Evolutionary conservation across 345 rosid species (phyloP).

Genomic region (Citrus reticulata): DNA sequence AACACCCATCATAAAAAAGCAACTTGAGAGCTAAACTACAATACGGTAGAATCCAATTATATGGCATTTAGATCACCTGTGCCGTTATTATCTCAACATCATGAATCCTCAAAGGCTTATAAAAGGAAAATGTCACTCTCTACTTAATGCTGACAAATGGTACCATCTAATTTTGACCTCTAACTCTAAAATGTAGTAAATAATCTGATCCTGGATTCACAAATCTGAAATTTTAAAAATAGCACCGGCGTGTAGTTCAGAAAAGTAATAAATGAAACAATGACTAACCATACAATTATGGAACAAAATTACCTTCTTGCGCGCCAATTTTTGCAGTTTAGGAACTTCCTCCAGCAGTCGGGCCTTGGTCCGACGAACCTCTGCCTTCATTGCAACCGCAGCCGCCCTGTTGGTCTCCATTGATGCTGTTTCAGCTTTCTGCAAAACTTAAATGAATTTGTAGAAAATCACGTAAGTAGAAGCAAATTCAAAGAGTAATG

Average conservation of each 20-base stretch:
- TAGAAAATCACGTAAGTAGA: neutral
- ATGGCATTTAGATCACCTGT: neutral
- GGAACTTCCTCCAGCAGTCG: constrained; percentile 64
- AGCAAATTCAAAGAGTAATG: neutral
- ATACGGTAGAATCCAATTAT: neutral
- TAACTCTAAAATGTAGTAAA: neutral
- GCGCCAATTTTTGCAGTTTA: constrained; percentile 60
- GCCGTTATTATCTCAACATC: neutral
- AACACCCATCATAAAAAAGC: neutral
- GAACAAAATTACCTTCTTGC: constrained; percentile 48
- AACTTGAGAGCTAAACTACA: neutral
- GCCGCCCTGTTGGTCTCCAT: constrained; percentile 64
- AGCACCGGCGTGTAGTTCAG: neutral
- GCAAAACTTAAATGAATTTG: neutral
- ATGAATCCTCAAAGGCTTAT: neutral
- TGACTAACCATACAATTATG: neutral
- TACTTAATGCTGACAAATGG: neutral
- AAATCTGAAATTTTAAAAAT: neutral
- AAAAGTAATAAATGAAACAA: neutral
- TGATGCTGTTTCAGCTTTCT: constrained; percentile 66
- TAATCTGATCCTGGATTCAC: neutral
- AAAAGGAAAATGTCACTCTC: neutral
- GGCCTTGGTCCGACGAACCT: constrained; percentile 70
- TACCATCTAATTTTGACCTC: neutral
- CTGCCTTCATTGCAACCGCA: constrained; percentile 68